Evolutionary conservation across 2,329 filamentous ascomycete genomes (phyloP).

Genomic region (Lecanicillium sp.): DNA sequence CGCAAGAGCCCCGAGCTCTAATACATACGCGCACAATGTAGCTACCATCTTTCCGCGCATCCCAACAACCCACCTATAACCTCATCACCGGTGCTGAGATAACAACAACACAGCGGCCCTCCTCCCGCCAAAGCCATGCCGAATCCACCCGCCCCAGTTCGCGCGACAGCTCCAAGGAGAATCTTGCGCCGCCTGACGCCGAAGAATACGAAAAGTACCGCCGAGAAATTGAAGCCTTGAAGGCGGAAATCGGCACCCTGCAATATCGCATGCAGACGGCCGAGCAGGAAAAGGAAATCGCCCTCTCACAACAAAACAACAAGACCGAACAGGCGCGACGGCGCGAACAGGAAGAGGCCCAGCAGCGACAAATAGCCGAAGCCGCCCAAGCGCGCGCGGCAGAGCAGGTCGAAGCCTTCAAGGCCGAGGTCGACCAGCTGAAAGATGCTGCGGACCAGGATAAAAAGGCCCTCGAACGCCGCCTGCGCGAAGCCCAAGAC

Average conservation of each 20-base stretch:
- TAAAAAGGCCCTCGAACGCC: conserved; percentile 59
- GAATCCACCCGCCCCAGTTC: conserved; percentile 40
- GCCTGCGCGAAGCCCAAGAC: conserved; percentile 63
- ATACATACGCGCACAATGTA: conserved; percentile 4
- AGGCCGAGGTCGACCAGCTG: conserved; percentile 43
- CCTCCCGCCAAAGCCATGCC: conserved; percentile 33
- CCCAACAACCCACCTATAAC: conserved; percentile 49
- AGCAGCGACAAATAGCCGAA: conserved; percentile 54
- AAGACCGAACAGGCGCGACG: conserved; percentile 74
- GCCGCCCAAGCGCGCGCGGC: conserved; percentile 41
- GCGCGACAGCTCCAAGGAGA: conserved; percentile 52
- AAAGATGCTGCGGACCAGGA: conserved; percentile 44
- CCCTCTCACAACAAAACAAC: conserved; percentile 69
- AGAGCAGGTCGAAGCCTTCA: conserved; percentile 41
- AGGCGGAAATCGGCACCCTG: conserved; percentile 80
- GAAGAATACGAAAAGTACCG: conserved; percentile 52
- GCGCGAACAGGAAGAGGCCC: conserved; percentile 80
- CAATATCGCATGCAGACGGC: conserved; percentile 81
- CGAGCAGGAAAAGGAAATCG: conserved; percentile 81
- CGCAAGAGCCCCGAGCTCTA: too few species aligned
- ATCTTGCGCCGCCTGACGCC: conserved; percentile 50
- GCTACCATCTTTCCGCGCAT: conserved; percentile 34
- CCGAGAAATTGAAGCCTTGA: conserved; percentile 64
- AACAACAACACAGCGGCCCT: conserved; percentile 23
- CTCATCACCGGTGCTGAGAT: conserved; percentile 49